phyloP scores from a whole-genome alignment of 768 basidiomycete genomes.

The Phallus indusiatus region DNA sequence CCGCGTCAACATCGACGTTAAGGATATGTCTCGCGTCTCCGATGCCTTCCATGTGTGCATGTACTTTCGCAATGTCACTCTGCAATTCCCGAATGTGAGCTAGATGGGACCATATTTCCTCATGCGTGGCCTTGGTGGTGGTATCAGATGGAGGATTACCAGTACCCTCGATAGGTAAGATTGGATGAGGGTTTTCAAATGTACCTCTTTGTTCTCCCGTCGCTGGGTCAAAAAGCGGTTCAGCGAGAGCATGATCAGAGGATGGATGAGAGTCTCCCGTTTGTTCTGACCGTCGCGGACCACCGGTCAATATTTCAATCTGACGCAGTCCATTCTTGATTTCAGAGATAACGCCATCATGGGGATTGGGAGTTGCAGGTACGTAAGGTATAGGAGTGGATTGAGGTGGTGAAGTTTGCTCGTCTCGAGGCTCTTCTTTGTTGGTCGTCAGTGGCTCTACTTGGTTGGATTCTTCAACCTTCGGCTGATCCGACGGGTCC shows the following conservation, averaged over 20 bases:
- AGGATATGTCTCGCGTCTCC: constrained; percentile 24
- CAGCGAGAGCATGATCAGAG: constrained; percentile 9
- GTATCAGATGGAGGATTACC: constrained; percentile 17
- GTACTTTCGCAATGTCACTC: constrained; percentile 61
- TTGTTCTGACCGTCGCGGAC: constrained; percentile 7
- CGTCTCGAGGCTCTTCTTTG: background rate
- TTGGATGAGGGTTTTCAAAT: constrained; percentile 17
- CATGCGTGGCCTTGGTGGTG: constrained; percentile 20
- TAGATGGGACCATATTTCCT: constrained; percentile 58
- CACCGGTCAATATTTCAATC: constrained; percentile 10
- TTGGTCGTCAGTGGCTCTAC: background rate
- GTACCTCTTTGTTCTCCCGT: constrained; percentile 35
- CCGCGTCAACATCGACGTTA: constrained; percentile 5
- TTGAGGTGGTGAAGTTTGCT: background rate
- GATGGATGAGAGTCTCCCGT: constrained; percentile 14
- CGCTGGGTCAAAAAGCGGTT: constrained; percentile 37
- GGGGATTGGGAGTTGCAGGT: constrained; percentile 34
- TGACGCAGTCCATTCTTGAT: constrained; percentile 27
- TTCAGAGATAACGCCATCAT: constrained; percentile 53
- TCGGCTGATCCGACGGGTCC: background rate
- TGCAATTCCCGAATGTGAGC: constrained; percentile 64
- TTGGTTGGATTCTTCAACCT: background rate
- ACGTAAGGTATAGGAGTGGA: background rate
- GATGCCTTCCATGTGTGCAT: constrained; percentile 66
- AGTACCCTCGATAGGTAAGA: constrained; percentile 12